Base-by-base conservation (phyloP, 163 green algal genomes). In the Chlamydomonas reinhardtii region DNA sequence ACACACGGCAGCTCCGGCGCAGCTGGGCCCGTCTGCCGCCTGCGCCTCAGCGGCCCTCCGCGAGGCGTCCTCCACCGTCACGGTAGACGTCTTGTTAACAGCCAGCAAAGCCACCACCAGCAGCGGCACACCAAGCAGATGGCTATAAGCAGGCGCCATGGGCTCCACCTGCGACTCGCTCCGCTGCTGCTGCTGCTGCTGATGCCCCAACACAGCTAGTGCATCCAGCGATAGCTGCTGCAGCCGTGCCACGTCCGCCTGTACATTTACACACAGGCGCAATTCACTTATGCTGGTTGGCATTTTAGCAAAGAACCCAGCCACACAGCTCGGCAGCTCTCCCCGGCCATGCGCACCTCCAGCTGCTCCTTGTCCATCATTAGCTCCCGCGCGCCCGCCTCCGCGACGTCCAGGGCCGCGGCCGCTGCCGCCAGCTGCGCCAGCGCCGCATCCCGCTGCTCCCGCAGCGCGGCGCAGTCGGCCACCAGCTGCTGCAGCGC, bases 401-500 rank as follows among this genome's bases (percentile, higher is more conserved):
- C 70, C 24, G 70, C 56, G 0, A 39, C 80, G 17, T 29, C 29
- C 54, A 78, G 80, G 25, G 80, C 56, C 6, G n/a, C 35, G 2
- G 70, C 70, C 3, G 69, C 80, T 56, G 65, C 11, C 16, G 64
- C 48, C 56, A 86, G 70, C 56, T 86, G 29, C 54, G 15, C 37
- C 22, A 86, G 11, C 56, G 80, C 80, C 1, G 34, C 52, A 27
- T 86, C 80, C 0, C 80, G 80, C 70, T 78, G 69, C 56, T 52
- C 34, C 2, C 56, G 56, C n/a, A 86, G 56, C 70, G 80, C 80
- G 1, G 52, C 73, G 70, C 80, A 86, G 34, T 86, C 35, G 0
- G 35, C 70, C 56, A 65, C 12, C 70, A 86, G 79, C 79, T 78
- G 25, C 54, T 65, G 25, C 54, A 86, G 59, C 16, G 69, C 80